Evolutionary conservation across 805 yeast genomes (phyloP).

Genomic region (Metschnikowia lunata): DNA sequence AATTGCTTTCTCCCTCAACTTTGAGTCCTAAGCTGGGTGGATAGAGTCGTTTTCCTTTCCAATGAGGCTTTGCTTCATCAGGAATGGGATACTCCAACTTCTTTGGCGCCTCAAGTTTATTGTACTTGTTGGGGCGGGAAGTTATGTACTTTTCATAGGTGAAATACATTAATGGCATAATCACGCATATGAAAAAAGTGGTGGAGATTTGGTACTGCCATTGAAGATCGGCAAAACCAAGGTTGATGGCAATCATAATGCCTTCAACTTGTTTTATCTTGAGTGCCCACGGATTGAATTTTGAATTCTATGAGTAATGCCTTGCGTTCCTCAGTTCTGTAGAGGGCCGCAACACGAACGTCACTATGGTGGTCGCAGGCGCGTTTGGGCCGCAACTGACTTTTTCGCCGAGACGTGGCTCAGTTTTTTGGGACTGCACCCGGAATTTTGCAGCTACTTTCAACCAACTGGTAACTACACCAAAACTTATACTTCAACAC

Average conservation of each 20-base stretch:
- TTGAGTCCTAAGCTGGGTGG: constrained; percentile 52
- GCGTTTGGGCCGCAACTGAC: too few species aligned
- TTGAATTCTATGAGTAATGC: too few species aligned
- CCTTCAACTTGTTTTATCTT: too few species aligned
- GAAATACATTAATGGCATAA: constrained; percentile 33
- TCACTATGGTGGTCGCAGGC: too few species aligned
- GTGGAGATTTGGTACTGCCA: constrained; percentile 45
- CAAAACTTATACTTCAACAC: too few species aligned
- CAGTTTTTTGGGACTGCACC: too few species aligned
- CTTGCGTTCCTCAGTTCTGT: too few species aligned
- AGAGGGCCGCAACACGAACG: too few species aligned
- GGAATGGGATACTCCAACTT: constrained; percentile 59
- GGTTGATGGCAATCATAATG: constrained; percentile 40
- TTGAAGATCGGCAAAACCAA: constrained; percentile 35
- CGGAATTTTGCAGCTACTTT: too few species aligned
- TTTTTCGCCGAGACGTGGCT: too few species aligned
- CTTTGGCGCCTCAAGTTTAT: constrained; percentile 39
- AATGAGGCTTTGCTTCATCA: constrained; percentile 76
- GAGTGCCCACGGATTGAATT: too few species aligned
- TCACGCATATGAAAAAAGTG: constrained; percentile 38
- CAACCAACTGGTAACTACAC: too few species aligned
- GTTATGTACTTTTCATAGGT: constrained; percentile 35
- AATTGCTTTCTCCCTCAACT: constrained; percentile 57
- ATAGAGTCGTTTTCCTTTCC: constrained; percentile 82
- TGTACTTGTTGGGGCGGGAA: constrained; percentile 36